Conservation (phyloP, 192 early-diverging fungal genomes). For the Coemansia sp. region DNA sequence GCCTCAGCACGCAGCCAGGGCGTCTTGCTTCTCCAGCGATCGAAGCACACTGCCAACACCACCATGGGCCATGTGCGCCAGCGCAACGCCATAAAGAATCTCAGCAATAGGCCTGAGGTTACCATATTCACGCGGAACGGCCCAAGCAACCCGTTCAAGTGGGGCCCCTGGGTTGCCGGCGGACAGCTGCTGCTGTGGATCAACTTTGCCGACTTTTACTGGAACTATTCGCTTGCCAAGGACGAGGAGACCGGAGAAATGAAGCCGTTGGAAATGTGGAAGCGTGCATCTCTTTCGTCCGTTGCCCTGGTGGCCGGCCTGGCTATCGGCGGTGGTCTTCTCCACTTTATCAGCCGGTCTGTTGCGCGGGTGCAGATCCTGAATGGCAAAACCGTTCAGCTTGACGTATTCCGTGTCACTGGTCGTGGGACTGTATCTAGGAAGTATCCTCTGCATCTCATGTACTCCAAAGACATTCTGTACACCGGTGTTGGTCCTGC, state of each 20-base stretch:
- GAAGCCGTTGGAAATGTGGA: constrained; percentile 30
- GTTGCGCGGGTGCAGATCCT: constrained; percentile 32
- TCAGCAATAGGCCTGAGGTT: constrained; percentile 16
- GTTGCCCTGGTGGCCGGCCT: constrained; percentile 32
- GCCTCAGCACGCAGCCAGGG: background rate
- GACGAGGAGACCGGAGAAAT: constrained; percentile 41
- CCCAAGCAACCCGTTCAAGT: constrained; percentile 29
- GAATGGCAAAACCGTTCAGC: constrained; percentile 27
- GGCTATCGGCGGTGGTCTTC: constrained; percentile 33
- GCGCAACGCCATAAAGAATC: constrained; percentile 31
- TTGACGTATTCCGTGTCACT: constrained; percentile 34
- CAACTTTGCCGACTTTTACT: constrained; percentile 56
- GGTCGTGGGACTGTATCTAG: constrained; percentile 18
- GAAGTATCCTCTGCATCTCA: constrained; percentile 16
- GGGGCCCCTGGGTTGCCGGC: constrained; percentile 48
- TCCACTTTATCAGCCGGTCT: constrained; percentile 44
- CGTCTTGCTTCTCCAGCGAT: background rate
- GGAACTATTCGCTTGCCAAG: constrained; percentile 44
- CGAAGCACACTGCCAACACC: constrained; percentile 6
- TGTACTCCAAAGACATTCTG: constrained; percentile 41
- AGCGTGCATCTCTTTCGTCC: constrained; percentile 31
- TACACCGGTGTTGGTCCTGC: constrained; percentile 28
- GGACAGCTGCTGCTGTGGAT: constrained; percentile 50
- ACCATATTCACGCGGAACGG: constrained; percentile 26
- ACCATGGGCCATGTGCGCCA: constrained; percentile 24